These are phyloP conservation scores for Mariannaea elegans DNA, from an alignment of 2,329 filamentous ascomycete genomes.

Conservation along the genomic window DNA sequence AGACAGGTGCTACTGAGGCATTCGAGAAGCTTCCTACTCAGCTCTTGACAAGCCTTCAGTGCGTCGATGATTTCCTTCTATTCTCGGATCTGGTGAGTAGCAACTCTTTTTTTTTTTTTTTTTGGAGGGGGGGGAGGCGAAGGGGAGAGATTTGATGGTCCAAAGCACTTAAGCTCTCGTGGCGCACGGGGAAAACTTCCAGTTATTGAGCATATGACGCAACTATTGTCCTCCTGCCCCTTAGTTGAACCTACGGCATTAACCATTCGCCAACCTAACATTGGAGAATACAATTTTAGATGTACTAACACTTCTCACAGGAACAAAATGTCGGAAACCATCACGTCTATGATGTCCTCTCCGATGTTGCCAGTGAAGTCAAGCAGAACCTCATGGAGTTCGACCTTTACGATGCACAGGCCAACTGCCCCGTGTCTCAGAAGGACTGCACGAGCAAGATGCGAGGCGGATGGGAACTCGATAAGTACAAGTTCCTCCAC, in stretches of 20 bases:
- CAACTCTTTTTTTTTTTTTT: too few species aligned
- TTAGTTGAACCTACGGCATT: too few species aligned
- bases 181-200: slow-evolving; percentile 13
- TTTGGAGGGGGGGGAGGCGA: too few species aligned
- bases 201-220: not conserved
- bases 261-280: too few species aligned
- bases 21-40: slow-evolving; percentile 64
- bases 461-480: slow-evolving; percentile 59
- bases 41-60: slow-evolving; percentile 62
- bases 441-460: slow-evolving; percentile 51
- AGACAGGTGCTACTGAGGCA: slow-evolving; percentile 66
- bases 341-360: slow-evolving; percentile 52
- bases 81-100: slow-evolving; percentile 62
- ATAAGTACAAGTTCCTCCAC: slow-evolving; percentile 70
- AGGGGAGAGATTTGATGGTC: not conserved
- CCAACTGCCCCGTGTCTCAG: slow-evolving; percentile 56
- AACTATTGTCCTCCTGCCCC: too few species aligned
- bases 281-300: not conserved
- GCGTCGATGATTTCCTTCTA: slow-evolving; percentile 63
- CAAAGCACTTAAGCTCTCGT: not conserved
- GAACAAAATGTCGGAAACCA: slow-evolving; percentile 60
- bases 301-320: slow-evolving; percentile 37
- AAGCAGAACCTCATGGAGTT: slow-evolving; percentile 54
- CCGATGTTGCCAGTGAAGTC: slow-evolving; percentile 47
- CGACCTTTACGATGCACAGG: slow-evolving; percentile 55